phyloP scores from a whole-genome alignment of 2,329 filamentous ascomycete genomes.

The Lithohypha guttulata region DNA sequence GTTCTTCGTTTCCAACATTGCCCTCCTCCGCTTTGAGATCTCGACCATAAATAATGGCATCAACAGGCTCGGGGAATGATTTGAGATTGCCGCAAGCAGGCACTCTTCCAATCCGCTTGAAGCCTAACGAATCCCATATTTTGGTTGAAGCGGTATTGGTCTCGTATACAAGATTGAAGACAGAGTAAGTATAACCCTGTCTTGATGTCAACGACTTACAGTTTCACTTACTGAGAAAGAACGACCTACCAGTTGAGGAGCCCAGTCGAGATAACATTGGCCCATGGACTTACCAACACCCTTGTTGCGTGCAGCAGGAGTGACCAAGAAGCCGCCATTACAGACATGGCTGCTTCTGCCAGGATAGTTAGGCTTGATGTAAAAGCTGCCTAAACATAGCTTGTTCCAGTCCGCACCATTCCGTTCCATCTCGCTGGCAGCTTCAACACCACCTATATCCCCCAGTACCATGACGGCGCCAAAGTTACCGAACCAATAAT shows the following conservation, averaged over 20 bases:
- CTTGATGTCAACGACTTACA: conserved; percentile 19
- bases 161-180: conserved; percentile 92
- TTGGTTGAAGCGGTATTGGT: conserved; percentile 82
- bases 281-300: conserved; percentile 68
- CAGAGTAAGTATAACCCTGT: conserved; percentile 76
- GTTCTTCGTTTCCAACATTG: conserved; percentile 82
- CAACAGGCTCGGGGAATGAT: conserved; percentile 58
- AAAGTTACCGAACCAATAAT: conserved; percentile 88
- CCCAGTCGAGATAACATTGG: conserved; percentile 67
- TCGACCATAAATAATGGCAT: conserved; percentile 68
- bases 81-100: conserved; percentile 59
- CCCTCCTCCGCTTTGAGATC: conserved; percentile 55
- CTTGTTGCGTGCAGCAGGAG: conserved; percentile 59
- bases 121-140: conserved; percentile 85
- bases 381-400: conserved; percentile 79
- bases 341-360: conserved; percentile 84
- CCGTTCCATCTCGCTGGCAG: conserved; percentile 38
- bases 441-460: conserved; percentile 53
- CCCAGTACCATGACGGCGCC: conserved; percentile 79
- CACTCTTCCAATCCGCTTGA: conserved; percentile 82
- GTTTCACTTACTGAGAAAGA: conserved; percentile 8
- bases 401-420: conserved; percentile 63
- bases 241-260: conserved; percentile 47
- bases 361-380: conserved; percentile 89
- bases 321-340: conserved; percentile 64